phyloP scores from a whole-genome alignment of 805 yeast species.

The Torulaspora quercuum region DNA sequence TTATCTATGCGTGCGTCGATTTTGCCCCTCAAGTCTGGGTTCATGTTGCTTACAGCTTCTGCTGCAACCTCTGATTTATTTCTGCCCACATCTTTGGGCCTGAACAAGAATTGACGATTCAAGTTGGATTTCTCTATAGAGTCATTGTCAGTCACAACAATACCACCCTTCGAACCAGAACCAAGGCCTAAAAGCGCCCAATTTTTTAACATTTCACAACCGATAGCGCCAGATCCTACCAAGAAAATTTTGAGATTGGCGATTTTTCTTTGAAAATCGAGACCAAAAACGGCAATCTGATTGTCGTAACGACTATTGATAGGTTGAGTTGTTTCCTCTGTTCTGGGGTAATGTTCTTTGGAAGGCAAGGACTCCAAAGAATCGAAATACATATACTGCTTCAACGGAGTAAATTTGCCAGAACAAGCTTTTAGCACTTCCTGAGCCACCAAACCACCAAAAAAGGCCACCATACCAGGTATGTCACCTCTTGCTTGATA shows the following conservation, averaged over 20 bases:
- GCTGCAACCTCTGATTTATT: constrained; percentile 91
- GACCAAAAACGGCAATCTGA: constrained; percentile 94
- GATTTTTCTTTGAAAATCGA: constrained; percentile 65
- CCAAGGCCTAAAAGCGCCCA: constrained; percentile 98
- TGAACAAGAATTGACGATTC: constrained; percentile 92
- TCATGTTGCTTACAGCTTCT: constrained; percentile 76
- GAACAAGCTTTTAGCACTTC: constrained; percentile 94
- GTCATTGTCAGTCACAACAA: constrained; percentile 87
- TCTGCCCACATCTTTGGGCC: constrained; percentile 91
- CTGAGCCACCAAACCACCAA: constrained; percentile 94
- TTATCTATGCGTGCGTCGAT: constrained; percentile 77
- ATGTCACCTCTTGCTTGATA: constrained; percentile 89
- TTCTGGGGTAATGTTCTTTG: constrained; percentile 53
- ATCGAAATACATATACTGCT: constrained; percentile 90
- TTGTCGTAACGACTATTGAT: constrained; percentile 81
- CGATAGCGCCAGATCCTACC: constrained; percentile 98
- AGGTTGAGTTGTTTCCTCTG: constrained; percentile 70
- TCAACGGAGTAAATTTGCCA: constrained; percentile 90
- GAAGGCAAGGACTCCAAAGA: constrained; percentile 88
- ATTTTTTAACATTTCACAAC: constrained; percentile 96
- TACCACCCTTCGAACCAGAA: constrained; percentile 83
- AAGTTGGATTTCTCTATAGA: constrained; percentile 92
- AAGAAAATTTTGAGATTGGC: constrained; percentile 79
- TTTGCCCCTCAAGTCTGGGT: constrained; percentile 75
- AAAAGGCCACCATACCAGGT: constrained; percentile 83